Base-by-base conservation (phyloP, 1,284 basidiomycete species). In the Violaceomyces palustris region DNA sequence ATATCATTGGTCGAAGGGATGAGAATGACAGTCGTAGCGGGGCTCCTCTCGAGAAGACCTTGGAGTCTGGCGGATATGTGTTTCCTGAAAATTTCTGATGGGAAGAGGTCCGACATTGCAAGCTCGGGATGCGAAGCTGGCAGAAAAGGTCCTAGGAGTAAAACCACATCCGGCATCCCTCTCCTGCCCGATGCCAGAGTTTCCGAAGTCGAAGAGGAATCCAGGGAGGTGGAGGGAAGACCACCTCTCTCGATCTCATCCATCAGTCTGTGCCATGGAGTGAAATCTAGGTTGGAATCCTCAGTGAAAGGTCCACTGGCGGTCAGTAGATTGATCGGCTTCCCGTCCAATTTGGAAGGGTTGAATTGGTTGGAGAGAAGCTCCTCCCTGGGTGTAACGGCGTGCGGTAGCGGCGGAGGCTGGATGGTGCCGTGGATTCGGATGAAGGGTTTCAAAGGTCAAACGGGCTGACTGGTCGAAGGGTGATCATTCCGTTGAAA, bases 71-170 rank as follows among this genome's bases (percentile, higher is more conserved):
- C 72, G 0, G 81, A 72, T 59, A 98, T 83, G 42, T 83, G 78
- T 2, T 78, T 74, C 18, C 79, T 75, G 75, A 97, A 97, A 25
- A 94, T 75, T 11, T 83, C 80, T 0, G 74, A 60, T 0, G 88
- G 87, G 3, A 82, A 76, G 39, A 79, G 74, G 42, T 84, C 82
- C 21, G 84, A 72, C 32, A 87, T 83, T 2, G 90, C 89, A 49
- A 97, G 80, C 31, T 79, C 75, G 0, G 86, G 81, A 74, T 97
- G 90, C 11, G 78, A 71, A 0, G 80, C 74, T 57, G 93, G 88
- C 27, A 97, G 75, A 67, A 97, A 97, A 1, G 93, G 93, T 0
- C 93, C 93, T 11, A 88, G 75, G 42, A 97, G 76, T 9, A 97
- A 74, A 1, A 93, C 67, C 0, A 87, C 85, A 33, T 84, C 80